Percentiles rank a stretch among this genome's conserved stretches.
phyloP scores from a whole-genome alignment of 495 filamentous ascomycete species.

The Xylaria intraflava region DNA sequence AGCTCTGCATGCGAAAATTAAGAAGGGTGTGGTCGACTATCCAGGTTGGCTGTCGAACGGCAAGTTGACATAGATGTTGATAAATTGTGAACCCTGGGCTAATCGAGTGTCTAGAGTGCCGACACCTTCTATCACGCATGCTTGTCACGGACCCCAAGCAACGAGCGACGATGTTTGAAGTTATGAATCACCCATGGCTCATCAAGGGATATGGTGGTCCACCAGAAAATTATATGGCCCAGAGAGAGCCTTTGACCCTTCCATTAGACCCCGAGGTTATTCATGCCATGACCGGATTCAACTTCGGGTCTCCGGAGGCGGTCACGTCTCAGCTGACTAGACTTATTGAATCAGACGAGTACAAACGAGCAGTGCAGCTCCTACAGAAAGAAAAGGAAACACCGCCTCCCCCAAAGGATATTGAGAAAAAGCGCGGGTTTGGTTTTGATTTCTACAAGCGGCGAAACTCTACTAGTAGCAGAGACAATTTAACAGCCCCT shows the following conservation, averaged over 20 bases:
- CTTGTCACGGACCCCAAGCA: constrained; percentile 89
- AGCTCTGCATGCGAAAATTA: constrained; percentile 97
- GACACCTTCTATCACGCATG: constrained; percentile 90
- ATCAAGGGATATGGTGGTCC: constrained; percentile 80
- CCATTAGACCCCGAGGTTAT: constrained; percentile 80
- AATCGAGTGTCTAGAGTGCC: constrained; percentile 62
- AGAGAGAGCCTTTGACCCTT: constrained; percentile 74
- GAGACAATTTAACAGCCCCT: constrained; percentile 79
- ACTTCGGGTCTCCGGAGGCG: constrained; percentile 81
- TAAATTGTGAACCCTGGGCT: constrained; percentile 17
- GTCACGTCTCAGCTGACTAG: constrained; percentile 77
- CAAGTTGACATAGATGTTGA: constrained; percentile 35
- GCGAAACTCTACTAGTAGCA: constrained; percentile 76
- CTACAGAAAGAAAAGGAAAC: constrained; percentile 57
- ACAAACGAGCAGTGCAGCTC: constrained; percentile 68
- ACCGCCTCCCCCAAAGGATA: constrained; percentile 53
- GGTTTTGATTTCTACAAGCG: constrained; percentile 97
- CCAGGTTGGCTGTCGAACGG: constrained; percentile 85
- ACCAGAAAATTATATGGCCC: constrained; percentile 84
- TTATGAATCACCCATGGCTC: constrained; percentile 97
- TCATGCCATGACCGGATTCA: constrained; percentile 93
- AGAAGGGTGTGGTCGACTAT: constrained; percentile 93
- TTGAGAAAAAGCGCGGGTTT: constrained; percentile 80
- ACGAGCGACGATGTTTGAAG: constrained; percentile 79
- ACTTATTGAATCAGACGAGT: constrained; percentile 83